These are phyloP conservation scores for Cryptosporidium andersoni DNA, from an alignment of 169 alveolate genomes.

Conservation along the genomic window DNA sequence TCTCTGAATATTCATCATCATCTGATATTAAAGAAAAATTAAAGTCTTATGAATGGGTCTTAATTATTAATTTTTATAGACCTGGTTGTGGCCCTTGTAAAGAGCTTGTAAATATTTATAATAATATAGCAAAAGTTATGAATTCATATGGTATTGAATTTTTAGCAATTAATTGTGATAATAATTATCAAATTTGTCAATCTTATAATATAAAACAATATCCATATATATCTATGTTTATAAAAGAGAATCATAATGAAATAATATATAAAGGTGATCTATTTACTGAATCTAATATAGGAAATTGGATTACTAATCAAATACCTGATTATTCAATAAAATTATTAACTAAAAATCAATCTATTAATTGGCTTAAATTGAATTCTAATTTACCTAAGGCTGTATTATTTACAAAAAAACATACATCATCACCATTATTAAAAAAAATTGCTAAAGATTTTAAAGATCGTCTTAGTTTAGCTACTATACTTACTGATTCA, in stretches of 20 bases:
- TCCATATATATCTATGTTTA: conserved; percentile 73
- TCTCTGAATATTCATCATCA: conserved; percentile 41
- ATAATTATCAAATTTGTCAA: conserved; percentile 86
- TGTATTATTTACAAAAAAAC: conserved; percentile 49
- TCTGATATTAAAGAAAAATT: conserved; percentile 47
- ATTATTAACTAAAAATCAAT: conserved; percentile 10
- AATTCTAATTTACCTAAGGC: conserved; percentile 62
- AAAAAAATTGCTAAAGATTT: conserved; percentile 68
- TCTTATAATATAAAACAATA: conserved; percentile 77
- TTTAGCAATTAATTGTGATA: conserved; percentile 81
- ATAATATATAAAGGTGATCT: conserved; percentile 15
- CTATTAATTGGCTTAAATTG: conserved; percentile 44
- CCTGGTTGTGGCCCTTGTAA: conserved; percentile 81
- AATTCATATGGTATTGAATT: conserved; percentile 81
- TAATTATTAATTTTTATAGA: conserved; percentile 79
- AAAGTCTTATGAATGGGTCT: conserved; percentile 61
- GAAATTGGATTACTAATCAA: conserved; percentile 58
- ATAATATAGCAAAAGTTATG: conserved; percentile 79
- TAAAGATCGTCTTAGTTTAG: conserved; percentile 44
- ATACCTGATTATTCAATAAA: conserved; percentile 66
- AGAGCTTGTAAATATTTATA: conserved; percentile 76
- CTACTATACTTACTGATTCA: conserved; percentile 11
- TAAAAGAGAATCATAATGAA: conserved; percentile 44
- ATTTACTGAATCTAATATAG: conserved; percentile 52
- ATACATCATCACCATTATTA: conserved; percentile 40